Evolutionary conservation across 78 protist species (phyloP).

Genomic region (Dictyostelium firmibasis): DNA sequence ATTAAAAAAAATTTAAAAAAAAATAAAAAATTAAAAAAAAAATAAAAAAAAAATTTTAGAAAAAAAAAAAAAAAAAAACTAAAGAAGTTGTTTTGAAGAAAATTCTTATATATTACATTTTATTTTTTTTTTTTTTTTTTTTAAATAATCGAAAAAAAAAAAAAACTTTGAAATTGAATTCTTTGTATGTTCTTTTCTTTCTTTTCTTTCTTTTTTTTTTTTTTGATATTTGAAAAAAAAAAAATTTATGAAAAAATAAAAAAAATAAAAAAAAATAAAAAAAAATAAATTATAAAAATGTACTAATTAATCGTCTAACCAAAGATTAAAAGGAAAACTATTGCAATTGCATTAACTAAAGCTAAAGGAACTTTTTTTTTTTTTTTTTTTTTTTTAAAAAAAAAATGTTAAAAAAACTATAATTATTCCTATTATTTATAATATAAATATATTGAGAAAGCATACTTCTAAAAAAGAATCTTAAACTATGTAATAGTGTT

Average conservation of each 20-base stretch:
- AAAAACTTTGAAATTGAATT: neutral
- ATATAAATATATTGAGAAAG: neutral
- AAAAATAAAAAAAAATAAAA: neutral
- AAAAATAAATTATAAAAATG: neutral
- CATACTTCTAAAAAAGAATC: constrained; percentile 73
- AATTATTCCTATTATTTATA: no score
- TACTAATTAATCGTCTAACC: neutral
- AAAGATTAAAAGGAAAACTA: constrained; percentile 31
- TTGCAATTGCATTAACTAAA: constrained; percentile 20
- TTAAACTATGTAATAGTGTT: constrained; percentile 16
- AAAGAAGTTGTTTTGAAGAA: neutral
- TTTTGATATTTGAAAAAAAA: neutral
- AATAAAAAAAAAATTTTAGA: neutral
- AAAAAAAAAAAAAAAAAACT: neutral
- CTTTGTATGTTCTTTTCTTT: neutral
- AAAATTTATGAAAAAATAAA: neutral
- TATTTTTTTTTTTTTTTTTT: neutral
- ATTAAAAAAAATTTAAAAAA: neutral
- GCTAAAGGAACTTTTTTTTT: constrained; percentile 39
- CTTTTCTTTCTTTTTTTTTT: neutral
- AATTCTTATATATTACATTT: neutral
- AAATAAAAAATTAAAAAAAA: neutral
- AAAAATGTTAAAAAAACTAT: neutral
- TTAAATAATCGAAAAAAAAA: neutral
- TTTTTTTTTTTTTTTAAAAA: no score